Evolutionary conservation across 2,329 filamentous ascomycete genomes (phyloP).

Genomic region (Alternaria gaisen): DNA sequence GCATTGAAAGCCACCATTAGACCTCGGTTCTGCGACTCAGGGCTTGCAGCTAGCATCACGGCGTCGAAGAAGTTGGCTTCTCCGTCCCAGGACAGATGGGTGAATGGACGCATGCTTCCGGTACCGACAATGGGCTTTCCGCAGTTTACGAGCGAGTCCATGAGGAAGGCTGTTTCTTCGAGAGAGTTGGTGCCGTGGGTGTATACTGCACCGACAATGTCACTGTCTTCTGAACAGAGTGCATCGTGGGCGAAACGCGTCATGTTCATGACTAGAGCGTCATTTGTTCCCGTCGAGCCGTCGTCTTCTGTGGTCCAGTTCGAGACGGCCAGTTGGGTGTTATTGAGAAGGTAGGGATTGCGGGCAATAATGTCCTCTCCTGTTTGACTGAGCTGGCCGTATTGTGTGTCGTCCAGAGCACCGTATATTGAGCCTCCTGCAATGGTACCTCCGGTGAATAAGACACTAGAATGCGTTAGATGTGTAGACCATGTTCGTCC

Average conservation of each 20-base stretch:
- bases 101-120: conserved; percentile 39
- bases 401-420: conserved; percentile 42
- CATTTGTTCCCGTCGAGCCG: conserved; percentile 38
- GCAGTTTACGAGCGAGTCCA: conserved; percentile 40
- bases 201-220: conserved; percentile 40
- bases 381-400: conserved; percentile 32
- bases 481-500: too few species aligned
- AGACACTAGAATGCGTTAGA: conserved; percentile 17
- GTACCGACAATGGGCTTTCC: conserved; percentile 39
- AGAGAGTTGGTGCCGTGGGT: conserved; percentile 44
- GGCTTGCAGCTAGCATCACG: conserved; percentile 34
- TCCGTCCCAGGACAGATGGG: conserved; percentile 37
- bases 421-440: conserved; percentile 38
- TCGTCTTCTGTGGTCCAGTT: conserved; percentile 34
- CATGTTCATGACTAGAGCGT: conserved; percentile 45
- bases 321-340: conserved; percentile 41
- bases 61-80: conserved; percentile 43
- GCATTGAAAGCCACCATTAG: conserved; percentile 42
- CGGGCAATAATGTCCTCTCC: conserved; percentile 39
- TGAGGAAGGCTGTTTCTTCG: conserved; percentile 41
- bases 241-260: conserved; percentile 40
- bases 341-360: conserved; percentile 39
- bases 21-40: conserved; percentile 32
- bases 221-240: conserved; percentile 38
- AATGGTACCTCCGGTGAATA: conserved; percentile 42